Conservation (phyloP, 371 early-diverging fungal genomes). For the Blakeslea trispora region DNA sequence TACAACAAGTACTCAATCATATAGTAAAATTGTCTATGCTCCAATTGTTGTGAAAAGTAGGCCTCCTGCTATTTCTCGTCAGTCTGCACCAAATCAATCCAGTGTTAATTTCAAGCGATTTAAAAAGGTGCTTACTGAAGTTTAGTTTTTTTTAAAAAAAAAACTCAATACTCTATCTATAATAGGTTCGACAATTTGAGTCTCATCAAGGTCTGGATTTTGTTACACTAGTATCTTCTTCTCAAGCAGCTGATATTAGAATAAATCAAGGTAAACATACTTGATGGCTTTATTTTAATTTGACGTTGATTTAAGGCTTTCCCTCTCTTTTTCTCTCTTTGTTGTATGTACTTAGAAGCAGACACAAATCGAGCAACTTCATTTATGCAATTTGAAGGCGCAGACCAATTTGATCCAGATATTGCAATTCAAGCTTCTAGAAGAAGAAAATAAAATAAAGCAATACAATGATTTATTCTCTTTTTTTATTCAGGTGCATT, state of each 20-base stretch:
- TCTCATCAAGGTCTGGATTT: background rate
- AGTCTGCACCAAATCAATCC: background rate
- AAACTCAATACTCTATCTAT: background rate
- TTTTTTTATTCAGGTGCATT: background rate
- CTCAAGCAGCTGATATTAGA: background rate
- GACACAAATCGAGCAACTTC: background rate
- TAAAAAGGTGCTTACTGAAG: background rate
- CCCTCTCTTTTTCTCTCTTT: no score
- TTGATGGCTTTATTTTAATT: no score
- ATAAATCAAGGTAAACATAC: background rate
- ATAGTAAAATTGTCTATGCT: background rate
- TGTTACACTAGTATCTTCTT: background rate
- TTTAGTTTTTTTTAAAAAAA: background rate
- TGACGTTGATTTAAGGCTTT: no score
- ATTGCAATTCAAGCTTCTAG: background rate
- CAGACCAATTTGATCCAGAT: constrained; percentile 4
- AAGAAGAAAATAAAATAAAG: background rate
- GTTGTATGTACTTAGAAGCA: no score
- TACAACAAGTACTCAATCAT: background rate
- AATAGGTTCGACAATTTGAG: background rate
- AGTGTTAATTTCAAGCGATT: constrained; percentile 7
- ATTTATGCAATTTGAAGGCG: background rate
- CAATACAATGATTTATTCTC: background rate
- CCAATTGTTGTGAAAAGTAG: background rate
- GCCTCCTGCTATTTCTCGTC: background rate